Percentiles rank a stretch among this genome's conserved stretches.
Conservation (phyloP, 2,329 filamentous ascomycete species). For the Myriosclerotinia curreyana region DNA sequence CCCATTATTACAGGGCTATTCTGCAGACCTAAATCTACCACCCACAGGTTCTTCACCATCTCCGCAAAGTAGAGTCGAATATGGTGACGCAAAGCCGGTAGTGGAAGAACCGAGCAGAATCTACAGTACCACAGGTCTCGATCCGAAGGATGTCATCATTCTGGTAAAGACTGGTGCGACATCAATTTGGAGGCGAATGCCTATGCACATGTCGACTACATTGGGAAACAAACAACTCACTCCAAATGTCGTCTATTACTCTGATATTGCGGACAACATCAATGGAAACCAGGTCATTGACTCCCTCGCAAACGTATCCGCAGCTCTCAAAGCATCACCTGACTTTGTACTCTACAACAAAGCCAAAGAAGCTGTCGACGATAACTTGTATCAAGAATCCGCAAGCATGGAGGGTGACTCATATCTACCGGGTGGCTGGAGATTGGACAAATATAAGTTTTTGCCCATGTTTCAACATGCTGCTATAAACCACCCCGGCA, state of each 20-base stretch:
- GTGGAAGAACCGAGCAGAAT: conserved; percentile 9
- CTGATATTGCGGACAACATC: conserved; percentile 23
- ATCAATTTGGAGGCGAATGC: conserved; percentile 27
- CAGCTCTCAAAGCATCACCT: conserved; percentile 23
- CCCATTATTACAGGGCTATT: not conserved
- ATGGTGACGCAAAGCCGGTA: not conserved
- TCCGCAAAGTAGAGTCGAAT: not conserved
- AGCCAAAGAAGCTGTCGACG: conserved; percentile 13
- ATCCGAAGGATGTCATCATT: conserved; percentile 26
- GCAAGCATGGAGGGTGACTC: conserved; percentile 26
- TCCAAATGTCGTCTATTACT: conserved; percentile 25
- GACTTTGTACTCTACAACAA: conserved; percentile 25
- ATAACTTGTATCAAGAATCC: conserved; percentile 26
- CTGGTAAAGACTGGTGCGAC: conserved; percentile 27
- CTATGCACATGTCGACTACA: conserved; percentile 27
- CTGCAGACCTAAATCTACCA: not conserved
- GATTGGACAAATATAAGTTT: conserved; percentile 61
- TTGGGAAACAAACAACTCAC: conserved; percentile 21
- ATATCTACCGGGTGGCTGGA: conserved; percentile 44
- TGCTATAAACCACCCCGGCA: conserved; percentile 48
- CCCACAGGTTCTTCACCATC: not conserved
- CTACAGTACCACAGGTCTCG: conserved; percentile 9
- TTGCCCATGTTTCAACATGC: conserved; percentile 57
- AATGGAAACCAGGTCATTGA: conserved; percentile 24
- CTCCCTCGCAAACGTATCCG: conserved; percentile 25